Evolutionary conservation across 1,284 basidiomycete genomes (phyloP), one percentile per base, ranked within the genome.

Genomic region (Moniliophthora roreri): DNA sequence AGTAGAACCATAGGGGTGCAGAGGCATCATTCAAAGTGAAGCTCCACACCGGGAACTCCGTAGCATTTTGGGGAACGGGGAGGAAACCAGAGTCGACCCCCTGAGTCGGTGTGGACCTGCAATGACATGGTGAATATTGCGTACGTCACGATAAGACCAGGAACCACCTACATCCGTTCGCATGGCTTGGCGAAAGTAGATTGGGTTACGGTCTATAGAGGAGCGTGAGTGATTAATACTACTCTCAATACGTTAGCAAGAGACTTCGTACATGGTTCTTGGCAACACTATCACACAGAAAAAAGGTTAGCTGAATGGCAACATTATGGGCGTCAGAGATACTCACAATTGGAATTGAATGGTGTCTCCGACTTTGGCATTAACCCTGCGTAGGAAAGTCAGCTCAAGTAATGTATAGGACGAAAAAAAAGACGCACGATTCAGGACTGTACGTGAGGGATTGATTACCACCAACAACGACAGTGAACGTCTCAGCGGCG

Each of bases 1-100:
- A 65, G 55, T 59, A 63, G 59, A 65, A 65, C 63, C 63, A 65
- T 18, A 65, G 57, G 6, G 63, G 62, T 35, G 57, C 42, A 8
- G 58, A 41, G 20, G 50, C 55, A 49, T 65, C 60, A 42, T 53
- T 49, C 21, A 65, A 50, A n/a, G 62, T 62, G 52, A 65, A 58
- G 34, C 56, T 62, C 61, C 61, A 63, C 15, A 58, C 45, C 7
- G 63, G 62, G 11, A 62, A 52, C 42, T 52, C 13, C 2, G 60
- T 60, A 18, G 59, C 52, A 50, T 58, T 56, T 9, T 59, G 39
- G 16, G 56, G 44, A 7, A 61, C 60, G 23, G 49, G 40, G 24
- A 59, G 56, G 56, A 57, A 64, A 42, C 62, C 63, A 2, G 62
- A 63, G 55, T 62, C 57, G 34, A 63, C 57, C 38, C 61, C 63